These are phyloP conservation scores for Pichia cabralensis DNA, from an alignment of 805 yeast genomes.

Conservation along the genomic window DNA sequence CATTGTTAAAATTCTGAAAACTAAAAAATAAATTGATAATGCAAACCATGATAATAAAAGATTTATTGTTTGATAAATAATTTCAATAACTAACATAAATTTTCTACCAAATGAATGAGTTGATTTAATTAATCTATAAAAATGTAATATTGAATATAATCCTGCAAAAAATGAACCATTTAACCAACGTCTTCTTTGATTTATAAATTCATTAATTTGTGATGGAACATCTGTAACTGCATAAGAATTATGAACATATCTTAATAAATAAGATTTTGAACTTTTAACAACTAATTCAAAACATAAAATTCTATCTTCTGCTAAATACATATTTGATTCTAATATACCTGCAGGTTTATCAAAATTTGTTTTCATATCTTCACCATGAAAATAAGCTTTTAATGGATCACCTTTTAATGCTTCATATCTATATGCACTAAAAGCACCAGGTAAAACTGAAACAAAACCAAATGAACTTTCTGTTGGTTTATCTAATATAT, in stretches of 20 bases:
- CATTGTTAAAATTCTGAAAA: slow-evolving; percentile 75
- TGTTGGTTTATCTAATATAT: slow-evolving; percentile 88
- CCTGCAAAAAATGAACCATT: slow-evolving; percentile 96
- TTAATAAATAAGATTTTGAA: slow-evolving; percentile 58
- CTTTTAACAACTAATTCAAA: slow-evolving; percentile 85
- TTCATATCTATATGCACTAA: slow-evolving; percentile 79
- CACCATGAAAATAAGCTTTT: slow-evolving; percentile 89
- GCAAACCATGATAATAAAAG: slow-evolving; percentile 85
- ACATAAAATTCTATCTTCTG: slow-evolving; percentile 92
- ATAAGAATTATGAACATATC: slow-evolving; percentile 76
- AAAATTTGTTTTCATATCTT: slow-evolving; percentile 48
- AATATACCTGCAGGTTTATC: slow-evolving; percentile 73
- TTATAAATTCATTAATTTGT: slow-evolving; percentile 71
- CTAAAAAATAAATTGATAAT: slow-evolving; percentile 76
- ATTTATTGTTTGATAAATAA: slow-evolving; percentile 63
- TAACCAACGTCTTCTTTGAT: slow-evolving; percentile 93
- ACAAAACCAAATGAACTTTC: slow-evolving; percentile 92
- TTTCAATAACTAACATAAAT: slow-evolving; percentile 62
- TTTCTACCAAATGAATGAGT: slow-evolving; percentile 65
- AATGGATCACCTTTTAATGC: slow-evolving; percentile 78
- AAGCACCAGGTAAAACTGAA: slow-evolving; percentile 92
- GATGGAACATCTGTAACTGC: slow-evolving; percentile 97
- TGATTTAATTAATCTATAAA: slow-evolving; percentile 62
- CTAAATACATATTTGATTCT: slow-evolving; percentile 91
- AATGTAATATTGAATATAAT: slow-evolving; percentile 71